phyloP scores from a whole-genome alignment of 805 yeast genomes.

The Kockiozyma suomiensis region DNA sequence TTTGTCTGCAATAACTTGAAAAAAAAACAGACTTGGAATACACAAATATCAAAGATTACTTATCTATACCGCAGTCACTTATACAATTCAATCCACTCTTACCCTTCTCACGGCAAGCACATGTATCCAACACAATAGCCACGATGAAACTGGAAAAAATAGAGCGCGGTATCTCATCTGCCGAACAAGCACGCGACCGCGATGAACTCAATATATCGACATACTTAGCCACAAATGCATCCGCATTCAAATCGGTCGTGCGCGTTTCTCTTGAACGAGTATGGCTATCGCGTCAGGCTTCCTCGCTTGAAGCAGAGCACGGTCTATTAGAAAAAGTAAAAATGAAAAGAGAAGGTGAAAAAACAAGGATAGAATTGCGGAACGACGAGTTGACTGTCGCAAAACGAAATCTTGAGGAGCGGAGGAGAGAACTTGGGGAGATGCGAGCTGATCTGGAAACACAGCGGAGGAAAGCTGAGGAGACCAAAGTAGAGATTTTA shows the following conservation, averaged over 20 bases:
- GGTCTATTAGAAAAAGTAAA: constrained; percentile 1
- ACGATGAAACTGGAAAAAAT: constrained; percentile 23
- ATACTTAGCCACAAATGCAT: constrained; percentile 4
- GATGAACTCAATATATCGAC: constrained; percentile 18
- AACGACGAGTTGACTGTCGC: constrained; percentile 16
- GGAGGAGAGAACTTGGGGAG: background rate
- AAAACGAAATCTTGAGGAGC: background rate
- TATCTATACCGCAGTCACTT: no score
- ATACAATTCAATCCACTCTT: no score
- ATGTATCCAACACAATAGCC: background rate
- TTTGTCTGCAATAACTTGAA: no score
- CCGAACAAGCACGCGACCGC: constrained; percentile 19
- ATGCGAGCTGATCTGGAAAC: constrained; percentile 2
- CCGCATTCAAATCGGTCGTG: constrained; percentile 9
- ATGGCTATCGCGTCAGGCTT: constrained; percentile 15
- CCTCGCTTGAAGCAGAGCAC: constrained; percentile 15
- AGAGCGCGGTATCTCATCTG: constrained; percentile 21
- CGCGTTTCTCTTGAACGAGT: constrained; percentile 15
- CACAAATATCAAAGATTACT: no score
- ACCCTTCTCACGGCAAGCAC: no score
- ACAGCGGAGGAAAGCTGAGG: background rate
- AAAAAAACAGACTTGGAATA: no score
- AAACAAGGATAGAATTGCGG: constrained; percentile 14
- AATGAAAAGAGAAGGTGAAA: constrained; percentile 9
- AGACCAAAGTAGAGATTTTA: constrained; percentile 10